Percentiles rank a stretch among this genome's conserved stretches.
phyloP scores from a whole-genome alignment of 1,139 yeast genomes.

The Waltiozyma sp. region DNA sequence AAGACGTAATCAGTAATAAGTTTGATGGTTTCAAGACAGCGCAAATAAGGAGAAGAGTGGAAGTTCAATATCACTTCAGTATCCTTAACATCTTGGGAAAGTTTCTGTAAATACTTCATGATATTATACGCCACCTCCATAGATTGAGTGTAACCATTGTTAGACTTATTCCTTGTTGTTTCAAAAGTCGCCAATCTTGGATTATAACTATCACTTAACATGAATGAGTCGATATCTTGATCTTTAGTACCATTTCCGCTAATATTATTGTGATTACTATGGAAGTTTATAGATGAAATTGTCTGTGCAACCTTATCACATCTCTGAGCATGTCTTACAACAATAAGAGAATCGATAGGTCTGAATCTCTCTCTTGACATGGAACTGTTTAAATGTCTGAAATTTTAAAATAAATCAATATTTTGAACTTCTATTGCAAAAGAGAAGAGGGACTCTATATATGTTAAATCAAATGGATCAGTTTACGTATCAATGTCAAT shows the following conservation, averaged over 20 bases:
- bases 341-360: conserved; percentile 14
- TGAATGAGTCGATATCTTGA: conserved; percentile 2
- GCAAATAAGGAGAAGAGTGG: conserved; percentile 18
- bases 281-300: conserved; percentile 15
- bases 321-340: conserved; percentile 19
- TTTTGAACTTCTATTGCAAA: no score
- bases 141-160: conserved; percentile 17
- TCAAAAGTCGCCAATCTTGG: conserved; percentile 16
- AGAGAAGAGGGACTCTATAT: no score
- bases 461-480: no score
- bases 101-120: conserved; percentile 10
- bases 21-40: conserved; percentile 18
- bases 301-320: conserved; percentile 18
- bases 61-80: conserved; percentile 11
- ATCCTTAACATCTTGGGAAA: conserved; percentile 4
- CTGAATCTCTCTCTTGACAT: not conserved
- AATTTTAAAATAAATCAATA: no score
- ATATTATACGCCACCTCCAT: conserved; percentile 15
- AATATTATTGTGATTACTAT: not conserved
- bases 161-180: conserved; percentile 16
- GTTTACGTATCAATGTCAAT: no score
- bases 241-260: not conserved
- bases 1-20: conserved; percentile 13
- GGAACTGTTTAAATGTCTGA: no score
- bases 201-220: conserved; percentile 12